Evolutionary conservation across 2,329 filamentous ascomycete genomes (phyloP).

Genomic region (Plectosphaerella plurivora): DNA sequence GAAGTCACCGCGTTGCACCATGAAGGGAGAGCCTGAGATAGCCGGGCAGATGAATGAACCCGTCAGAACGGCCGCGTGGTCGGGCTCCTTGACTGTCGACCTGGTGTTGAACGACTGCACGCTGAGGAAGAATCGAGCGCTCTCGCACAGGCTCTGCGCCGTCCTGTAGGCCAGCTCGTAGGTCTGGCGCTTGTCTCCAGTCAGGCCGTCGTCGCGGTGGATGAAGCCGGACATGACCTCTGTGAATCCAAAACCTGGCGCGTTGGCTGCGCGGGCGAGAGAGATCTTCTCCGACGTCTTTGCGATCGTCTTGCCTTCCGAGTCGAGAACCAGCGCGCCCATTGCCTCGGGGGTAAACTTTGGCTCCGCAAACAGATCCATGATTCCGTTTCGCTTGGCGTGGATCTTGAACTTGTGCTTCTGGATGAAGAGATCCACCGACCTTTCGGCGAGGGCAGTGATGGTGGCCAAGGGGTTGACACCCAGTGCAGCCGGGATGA

Average conservation of each 20-base stretch:
- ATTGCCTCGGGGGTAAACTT: constrained; percentile 14
- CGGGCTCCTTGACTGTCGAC: constrained; percentile 38
- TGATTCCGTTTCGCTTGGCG: constrained; percentile 36
- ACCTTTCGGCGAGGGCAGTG: constrained; percentile 62
- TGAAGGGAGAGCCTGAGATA: constrained; percentile 53
- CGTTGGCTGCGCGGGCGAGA: constrained; percentile 35
- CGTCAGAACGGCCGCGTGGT: constrained; percentile 49
- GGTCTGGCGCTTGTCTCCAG: constrained; percentile 41
- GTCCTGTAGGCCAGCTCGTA: constrained; percentile 49
- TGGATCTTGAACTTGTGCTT: constrained; percentile 38
- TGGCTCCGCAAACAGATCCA: constrained; percentile 53
- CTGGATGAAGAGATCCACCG: constrained; percentile 46
- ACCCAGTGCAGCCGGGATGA: constrained; percentile 58
- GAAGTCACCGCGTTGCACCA: constrained; percentile 54
- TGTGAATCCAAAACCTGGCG: constrained; percentile 53
- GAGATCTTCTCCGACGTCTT: constrained; percentile 32
- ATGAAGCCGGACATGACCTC: constrained; percentile 63
- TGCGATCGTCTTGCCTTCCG: constrained; percentile 29
- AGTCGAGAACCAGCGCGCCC: constrained; percentile 17
- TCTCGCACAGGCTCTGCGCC: constrained; percentile 49
- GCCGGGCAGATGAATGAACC: constrained; percentile 55
- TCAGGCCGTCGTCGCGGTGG: constrained; percentile 36
- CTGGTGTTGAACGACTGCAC: constrained; percentile 51
- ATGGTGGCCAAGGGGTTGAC: constrained; percentile 69
- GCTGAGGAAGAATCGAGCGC: constrained; percentile 55